These are phyloP conservation scores for Thielaviopsis punctulata DNA, from an alignment of 2,329 filamentous ascomycete genomes.

Conservation along the genomic window DNA sequence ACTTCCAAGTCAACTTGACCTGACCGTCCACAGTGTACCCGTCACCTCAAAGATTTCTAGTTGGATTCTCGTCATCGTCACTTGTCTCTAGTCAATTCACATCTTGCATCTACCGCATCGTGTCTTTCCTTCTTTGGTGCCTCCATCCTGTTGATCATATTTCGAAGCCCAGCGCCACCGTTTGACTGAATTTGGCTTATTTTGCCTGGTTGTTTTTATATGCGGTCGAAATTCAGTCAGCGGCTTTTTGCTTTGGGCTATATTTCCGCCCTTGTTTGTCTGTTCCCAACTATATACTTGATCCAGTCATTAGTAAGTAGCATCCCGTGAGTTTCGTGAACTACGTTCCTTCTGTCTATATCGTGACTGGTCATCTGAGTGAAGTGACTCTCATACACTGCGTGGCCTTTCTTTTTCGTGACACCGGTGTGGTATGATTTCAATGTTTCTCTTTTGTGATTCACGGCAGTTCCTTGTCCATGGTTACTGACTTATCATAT, in stretches of 20 bases:
- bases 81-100: background rate
- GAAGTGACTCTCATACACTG: too few relatives aligned
- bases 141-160: background rate
- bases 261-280: background rate
- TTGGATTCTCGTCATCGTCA: background rate
- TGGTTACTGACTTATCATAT: background rate
- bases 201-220: too few relatives aligned
- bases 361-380: too few relatives aligned
- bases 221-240: too few relatives aligned
- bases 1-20: background rate
- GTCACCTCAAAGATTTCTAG: background rate
- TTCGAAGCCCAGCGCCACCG: background rate
- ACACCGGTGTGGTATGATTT: too few relatives aligned
- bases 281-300: too few relatives aligned
- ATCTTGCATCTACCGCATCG: background rate
- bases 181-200: background rate
- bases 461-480: background rate
- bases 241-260: too few relatives aligned
- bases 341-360: too few relatives aligned
- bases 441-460: too few relatives aligned
- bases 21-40: background rate
- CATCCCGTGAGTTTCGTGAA: too few relatives aligned
- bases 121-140: background rate
- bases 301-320: too few relatives aligned
- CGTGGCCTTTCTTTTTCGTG: too few relatives aligned